Evolutionary conservation across 2,329 filamentous ascomycete genomes (phyloP), one percentile per base, ranked within the genome.

Genomic region (Pseudomassariella vexata): DNA sequence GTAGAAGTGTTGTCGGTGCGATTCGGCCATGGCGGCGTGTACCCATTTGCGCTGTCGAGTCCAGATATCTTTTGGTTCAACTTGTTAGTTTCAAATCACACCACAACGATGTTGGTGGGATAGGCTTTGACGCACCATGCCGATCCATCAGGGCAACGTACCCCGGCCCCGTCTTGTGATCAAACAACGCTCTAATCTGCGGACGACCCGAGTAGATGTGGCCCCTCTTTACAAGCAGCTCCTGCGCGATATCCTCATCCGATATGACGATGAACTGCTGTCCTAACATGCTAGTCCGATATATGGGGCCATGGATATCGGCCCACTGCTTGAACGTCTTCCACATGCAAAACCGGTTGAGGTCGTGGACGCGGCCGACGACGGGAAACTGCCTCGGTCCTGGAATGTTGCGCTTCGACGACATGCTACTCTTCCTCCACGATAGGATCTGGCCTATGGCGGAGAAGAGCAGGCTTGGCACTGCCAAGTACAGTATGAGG

Each of bases 91-190:
- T 24, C 33, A 10, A 38, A 25, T 8, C 5, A n/a, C n/a, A n/a
- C n/a, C n/a, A n/a, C n/a, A n/a, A n/a, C n/a, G n/a, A n/a, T n/a
- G n/a, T n/a, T n/a, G n/a, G n/a, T n/a, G n/a, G n/a, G n/a, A n/a
- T n/a, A n/a, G n/a, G n/a, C n/a, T 9, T 24, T 12, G 22, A 47
- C 60, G 45, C 43, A 68, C 65, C 63, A 39, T 66, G 60, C 11
- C 66, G 56, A 37, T 71, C 67, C 64, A 70, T 69, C 41, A 70
- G 47, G 5, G 67, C 67, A n/a, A 65, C 55, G 39, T 70, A 71
- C 3, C 55, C 60, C 1, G 64, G 60, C 0, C 65, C 62, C 5
- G 62, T 57, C 49, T 70, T 71, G 46, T 71, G 67, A 34, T 63
- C 51, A 38, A 70, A 62, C 11, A 71, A 50, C 1, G 66, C 65